Evolutionary conservation across 768 basidiomycete genomes (phyloP), one percentile per base, ranked within the genome.

Genomic region (Lactarius evosmus): DNA sequence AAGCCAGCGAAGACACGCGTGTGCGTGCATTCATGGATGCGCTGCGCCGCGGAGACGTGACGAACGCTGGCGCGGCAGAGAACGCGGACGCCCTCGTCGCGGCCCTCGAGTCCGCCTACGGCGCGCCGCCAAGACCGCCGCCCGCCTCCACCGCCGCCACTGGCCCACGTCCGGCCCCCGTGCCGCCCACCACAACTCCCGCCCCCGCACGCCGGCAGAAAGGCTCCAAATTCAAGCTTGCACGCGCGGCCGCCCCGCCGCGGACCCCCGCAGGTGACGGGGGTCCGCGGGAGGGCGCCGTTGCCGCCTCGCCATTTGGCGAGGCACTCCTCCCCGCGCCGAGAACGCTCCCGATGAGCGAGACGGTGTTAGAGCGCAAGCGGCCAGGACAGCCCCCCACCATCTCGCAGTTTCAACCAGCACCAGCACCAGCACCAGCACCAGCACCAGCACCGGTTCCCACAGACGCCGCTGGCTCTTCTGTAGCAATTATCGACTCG

Each of bases 21-120:
- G 53, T 62, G 12, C 60, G 57, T 56, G 71, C 56, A 25, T 66
- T 76, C 55, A 58, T 74, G 52, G 70, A 74, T 7, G 63, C 72
- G 36, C 58, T 76, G 51, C 66, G 65, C 7, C 68, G 67, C 25
- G 74, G 75, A 22, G 72, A 74, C 14, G 69, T 75, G 17, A 71
- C 68, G 11, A 77, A 77, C 55, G 67, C 69, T 7, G 75, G 76
- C 1, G 72, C 74, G 9, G 62, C 50, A 55, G 50, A 40, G 51
- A 65, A 63, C 38, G 25, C 66, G n/a, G 63, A 64, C 2, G 38
- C 40, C 32, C 59, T 67, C 36, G 34, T 62, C 25, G 58, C 46
- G 1, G 69, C 68, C 6, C 66, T 69, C 38, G 56, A 59, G 38
- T 51, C 40, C 17, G 66, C 62, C 36, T 69, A 69, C 57, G 38